Evolutionary conservation across 176 grass and related monocot genomes (phyloP).

Genomic region (Eremochloa ophiuroides): DNA sequence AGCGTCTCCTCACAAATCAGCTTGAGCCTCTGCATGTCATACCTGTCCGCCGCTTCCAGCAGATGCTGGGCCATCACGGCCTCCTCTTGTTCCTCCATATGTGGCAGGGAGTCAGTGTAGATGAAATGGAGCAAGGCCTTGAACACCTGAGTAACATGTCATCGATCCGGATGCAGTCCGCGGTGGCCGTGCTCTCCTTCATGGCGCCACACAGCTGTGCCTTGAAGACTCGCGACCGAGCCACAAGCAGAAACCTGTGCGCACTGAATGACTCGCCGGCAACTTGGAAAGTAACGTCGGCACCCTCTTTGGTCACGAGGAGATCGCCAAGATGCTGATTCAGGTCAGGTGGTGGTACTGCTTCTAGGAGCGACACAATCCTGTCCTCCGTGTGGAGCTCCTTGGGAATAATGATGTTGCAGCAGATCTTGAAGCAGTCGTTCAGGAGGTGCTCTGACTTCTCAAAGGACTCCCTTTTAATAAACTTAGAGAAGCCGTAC

Average conservation of each 20-base stretch:
- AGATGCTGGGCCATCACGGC: conserved; percentile 29
- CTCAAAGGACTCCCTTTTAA: conserved; percentile 16
- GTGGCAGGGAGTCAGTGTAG: conserved; percentile 24
- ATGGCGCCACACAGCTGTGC: background rate
- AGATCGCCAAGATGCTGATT: conserved; percentile 21
- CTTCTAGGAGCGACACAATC: background rate
- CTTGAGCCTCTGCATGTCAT: conserved; percentile 32
- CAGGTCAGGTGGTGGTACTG: conserved; percentile 5
- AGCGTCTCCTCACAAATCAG: conserved; percentile 32
- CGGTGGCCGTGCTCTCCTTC: background rate
- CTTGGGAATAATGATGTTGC: conserved; percentile 3
- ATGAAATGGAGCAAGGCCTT: conserved; percentile 31
- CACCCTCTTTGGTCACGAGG: background rate
- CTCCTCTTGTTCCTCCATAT: conserved; percentile 1
- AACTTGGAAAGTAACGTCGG: conserved; percentile 37
- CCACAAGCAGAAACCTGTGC: conserved; percentile 13
- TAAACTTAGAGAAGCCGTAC: background rate
- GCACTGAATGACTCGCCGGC: conserved; percentile 19
- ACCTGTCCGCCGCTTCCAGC: conserved; percentile 39
- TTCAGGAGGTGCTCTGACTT: background rate
- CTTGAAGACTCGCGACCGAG: background rate
- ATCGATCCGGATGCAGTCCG: background rate
- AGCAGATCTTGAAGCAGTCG: conserved; percentile 12
- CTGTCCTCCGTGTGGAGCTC: background rate
- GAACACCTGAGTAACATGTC: background rate